A percentile compares a stretch with the other conserved stretches of the same genome.
Evolutionary conservation across 2,329 filamentous ascomycete genomes (phyloP).

Genomic region (Fusarium chlamydosporum): DNA sequence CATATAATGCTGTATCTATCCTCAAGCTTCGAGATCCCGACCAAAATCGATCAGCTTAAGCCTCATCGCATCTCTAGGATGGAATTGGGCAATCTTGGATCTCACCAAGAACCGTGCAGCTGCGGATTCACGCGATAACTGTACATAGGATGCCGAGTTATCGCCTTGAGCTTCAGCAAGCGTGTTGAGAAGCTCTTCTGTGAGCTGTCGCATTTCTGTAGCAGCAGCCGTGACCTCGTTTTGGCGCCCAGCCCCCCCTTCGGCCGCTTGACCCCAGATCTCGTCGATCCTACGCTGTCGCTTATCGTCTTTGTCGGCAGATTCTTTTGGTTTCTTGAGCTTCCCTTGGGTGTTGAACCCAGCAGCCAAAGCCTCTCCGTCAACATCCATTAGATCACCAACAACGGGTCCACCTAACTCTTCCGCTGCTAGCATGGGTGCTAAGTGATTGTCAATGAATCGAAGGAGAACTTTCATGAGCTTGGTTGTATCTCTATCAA

Average conservation of each 20-base stretch:
- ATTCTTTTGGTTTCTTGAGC: slow-evolving; percentile 63
- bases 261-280: slow-evolving; percentile 66
- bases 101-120: slow-evolving; percentile 74
- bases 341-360: slow-evolving; percentile 74
- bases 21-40: slow-evolving; percentile 70
- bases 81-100: slow-evolving; percentile 76
- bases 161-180: slow-evolving; percentile 68
- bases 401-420: slow-evolving; percentile 87
- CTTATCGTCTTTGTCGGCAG: slow-evolving; percentile 60
- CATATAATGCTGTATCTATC: not conserved
- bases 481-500: slow-evolving; percentile 71
- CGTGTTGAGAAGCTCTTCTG: slow-evolving; percentile 72
- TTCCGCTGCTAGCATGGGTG: slow-evolving; percentile 84
- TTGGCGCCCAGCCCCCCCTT: slow-evolving; percentile 50
- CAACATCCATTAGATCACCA: slow-evolving; percentile 77
- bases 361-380: slow-evolving; percentile 70
- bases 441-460: slow-evolving; percentile 80
- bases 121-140: slow-evolving; percentile 71
- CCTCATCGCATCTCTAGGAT: slow-evolving; percentile 72
- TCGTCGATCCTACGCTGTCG: slow-evolving; percentile 74
- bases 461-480: slow-evolving; percentile 75
- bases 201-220: slow-evolving; percentile 71
- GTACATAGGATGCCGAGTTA: slow-evolving; percentile 70
- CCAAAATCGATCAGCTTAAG: slow-evolving; percentile 75
- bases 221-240: slow-evolving; percentile 67